These are phyloP conservation scores for Cymodocea nodosa DNA, from an alignment of 116 monocot genomes.

Conservation along the genomic window DNA sequence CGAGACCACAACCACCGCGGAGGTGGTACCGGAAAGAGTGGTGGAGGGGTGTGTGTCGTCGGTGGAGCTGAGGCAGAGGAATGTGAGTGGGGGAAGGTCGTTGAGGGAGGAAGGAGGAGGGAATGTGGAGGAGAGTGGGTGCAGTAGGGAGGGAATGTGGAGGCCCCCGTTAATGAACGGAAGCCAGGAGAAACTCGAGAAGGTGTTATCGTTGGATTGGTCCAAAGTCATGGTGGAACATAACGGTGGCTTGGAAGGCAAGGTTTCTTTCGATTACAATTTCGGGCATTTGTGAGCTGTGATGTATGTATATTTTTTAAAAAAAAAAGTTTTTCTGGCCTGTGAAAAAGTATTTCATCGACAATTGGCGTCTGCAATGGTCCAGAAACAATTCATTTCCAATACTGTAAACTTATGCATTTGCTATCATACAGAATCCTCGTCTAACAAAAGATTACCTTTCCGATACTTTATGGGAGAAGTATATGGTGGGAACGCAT, in stretches of 20 bases:
- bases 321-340: background rate
- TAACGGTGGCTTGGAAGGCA: background rate
- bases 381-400: background rate
- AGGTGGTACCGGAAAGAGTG: background rate
- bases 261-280: background rate
- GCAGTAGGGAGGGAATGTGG: conserved; percentile 1
- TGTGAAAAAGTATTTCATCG: background rate
- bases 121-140: conserved; percentile 4
- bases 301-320: background rate
- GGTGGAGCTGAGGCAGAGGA: conserved; percentile 10
- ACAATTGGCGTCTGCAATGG: background rate
- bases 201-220: conserved; percentile 10
- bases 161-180: background rate
- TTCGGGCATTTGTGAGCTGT: too few relatives aligned
- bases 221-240: conserved; percentile 5
- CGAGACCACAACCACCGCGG: background rate
- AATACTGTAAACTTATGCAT: background rate
- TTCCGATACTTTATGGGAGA: conserved; percentile 67
- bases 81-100: background rate
- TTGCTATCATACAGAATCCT: conserved; percentile 32
- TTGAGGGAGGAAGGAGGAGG: background rate
- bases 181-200: conserved; percentile 4
- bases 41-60: conserved; percentile 4
- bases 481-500: conserved; percentile 65
- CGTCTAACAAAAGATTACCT: conserved; percentile 37